Evolutionary conservation across 2,329 filamentous ascomycete genomes (phyloP), one percentile per base, ranked within the genome.

Genomic region (Bertia moriformis): DNA sequence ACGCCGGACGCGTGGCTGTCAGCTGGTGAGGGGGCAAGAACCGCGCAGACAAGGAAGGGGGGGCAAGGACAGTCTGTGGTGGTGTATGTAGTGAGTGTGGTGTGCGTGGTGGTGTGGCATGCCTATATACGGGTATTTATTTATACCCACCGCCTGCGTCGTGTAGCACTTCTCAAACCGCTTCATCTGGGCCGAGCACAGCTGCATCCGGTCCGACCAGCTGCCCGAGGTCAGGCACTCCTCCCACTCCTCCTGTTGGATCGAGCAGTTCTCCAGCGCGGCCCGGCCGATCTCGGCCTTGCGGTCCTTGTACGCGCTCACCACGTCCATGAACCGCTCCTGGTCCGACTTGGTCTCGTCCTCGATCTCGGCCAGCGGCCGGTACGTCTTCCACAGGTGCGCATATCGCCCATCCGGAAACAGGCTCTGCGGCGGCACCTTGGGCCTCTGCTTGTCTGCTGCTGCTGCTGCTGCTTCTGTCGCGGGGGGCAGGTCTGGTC

Each of bases 211-310:
- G 46, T 82, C 75, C 50, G 63, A 60, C 65, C 75, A 74, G 38
- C 67, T 70, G 19, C 88, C 88, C 40, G 69, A 66, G 50, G 72
- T 71, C 67, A 91, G 91, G 66, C 91, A 98, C 37, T 81, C 69
- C 43, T 79, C 77, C 66, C 93, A 80, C 42, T 80, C 79, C 53
- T 85, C 69, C 62, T 95, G 86, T 55, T 93, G 85, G 43, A 88
- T 58, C 1, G 86, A 81, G 59, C 91, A 98, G 57, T 96, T 98
- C 62, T 98, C 91, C 52, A 94, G 67, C 7, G 89, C 88, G 1
- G 86, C 83, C 32, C 72, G 69, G 19, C 83, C 84, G 44, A 96
- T 83, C 40, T 76, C 71, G 22, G 74, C 71, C 54, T 83, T 85
- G 44, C 87, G 78, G 53, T 84, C 76, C 57, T 94, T 93, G 69